A percentile compares a stretch with the other conserved stretches of the same genome.
These are phyloP conservation scores for Erysimum cheiranthoides DNA, from an alignment of 345 rosid species.

Conservation along the genomic window DNA sequence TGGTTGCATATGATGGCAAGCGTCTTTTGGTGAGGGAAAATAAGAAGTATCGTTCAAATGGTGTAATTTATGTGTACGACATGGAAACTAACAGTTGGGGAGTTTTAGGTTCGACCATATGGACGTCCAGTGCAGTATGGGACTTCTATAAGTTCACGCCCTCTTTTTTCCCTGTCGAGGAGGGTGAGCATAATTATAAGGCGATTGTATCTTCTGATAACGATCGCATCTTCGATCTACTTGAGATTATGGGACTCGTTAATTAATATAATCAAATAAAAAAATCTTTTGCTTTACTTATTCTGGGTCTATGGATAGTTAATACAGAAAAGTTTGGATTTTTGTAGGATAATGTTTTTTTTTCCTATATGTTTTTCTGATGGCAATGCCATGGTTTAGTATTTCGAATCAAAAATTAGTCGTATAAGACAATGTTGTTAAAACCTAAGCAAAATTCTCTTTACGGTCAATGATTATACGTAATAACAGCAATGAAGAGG, in stretches of 20 bases:
- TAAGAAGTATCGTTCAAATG: background rate
- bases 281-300: background rate
- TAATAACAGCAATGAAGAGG: too few species aligned
- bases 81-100: background rate
- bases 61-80: background rate
- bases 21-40: background rate
- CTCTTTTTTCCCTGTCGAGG: background rate
- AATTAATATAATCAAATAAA: background rate
- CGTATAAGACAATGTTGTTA: too few species aligned
- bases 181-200: too few species aligned
- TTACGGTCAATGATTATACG: too few species aligned
- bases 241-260: background rate
- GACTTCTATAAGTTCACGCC: slow-evolving; percentile 1
- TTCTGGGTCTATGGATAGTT: too few species aligned
- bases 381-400: too few species aligned
- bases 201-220: background rate
- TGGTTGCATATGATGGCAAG: background rate
- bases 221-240: background rate
- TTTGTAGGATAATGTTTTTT: too few species aligned
- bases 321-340: background rate
- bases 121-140: too few species aligned
- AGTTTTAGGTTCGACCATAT: background rate
- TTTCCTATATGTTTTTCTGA: too few species aligned
- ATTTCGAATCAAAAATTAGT: too few species aligned
- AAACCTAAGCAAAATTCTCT: too few species aligned